A percentile compares a stretch with the other conserved stretches of the same genome.
phyloP scores from a whole-genome alignment of 2,329 filamentous ascomycete genomes.

The Pseudogymnoascus sp. region DNA sequence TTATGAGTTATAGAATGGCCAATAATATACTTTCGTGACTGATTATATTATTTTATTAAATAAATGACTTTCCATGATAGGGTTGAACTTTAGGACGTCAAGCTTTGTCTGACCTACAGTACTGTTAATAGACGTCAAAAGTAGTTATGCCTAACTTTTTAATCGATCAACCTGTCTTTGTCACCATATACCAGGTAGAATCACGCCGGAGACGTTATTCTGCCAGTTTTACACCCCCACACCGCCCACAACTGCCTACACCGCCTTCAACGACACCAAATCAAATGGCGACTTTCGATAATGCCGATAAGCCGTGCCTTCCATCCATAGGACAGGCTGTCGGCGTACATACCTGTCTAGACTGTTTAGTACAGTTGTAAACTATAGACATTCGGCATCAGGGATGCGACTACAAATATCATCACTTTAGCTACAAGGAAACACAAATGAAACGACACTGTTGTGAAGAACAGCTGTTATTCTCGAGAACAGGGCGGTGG shows the following conservation, averaged over 20 bases:
- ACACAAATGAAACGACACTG: background rate
- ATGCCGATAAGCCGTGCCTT: background rate
- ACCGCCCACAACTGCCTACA: background rate
- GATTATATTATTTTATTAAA: background rate
- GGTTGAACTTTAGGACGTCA: background rate
- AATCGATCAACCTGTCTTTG: background rate
- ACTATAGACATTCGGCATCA: background rate
- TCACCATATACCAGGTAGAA: background rate
- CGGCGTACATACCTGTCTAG: background rate
- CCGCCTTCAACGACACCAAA: background rate
- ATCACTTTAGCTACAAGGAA: background rate
- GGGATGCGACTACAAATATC: background rate
- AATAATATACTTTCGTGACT: background rate
- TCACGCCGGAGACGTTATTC: background rate
- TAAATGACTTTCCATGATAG: background rate
- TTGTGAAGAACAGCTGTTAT: background rate
- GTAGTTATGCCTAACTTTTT: background rate
- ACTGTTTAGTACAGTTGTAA: background rate
- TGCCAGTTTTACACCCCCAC: background rate
- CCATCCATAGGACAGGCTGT: background rate
- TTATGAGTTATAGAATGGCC: background rate
- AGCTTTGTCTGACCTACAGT: too few species aligned
- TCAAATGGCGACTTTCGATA: constrained; percentile 8
- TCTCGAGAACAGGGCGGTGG: background rate
- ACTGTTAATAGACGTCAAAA: background rate